These are phyloP conservation scores for Diaporthe nobilis DNA, from an alignment of 2,329 filamentous ascomycete genomes.

Conservation along the genomic window DNA sequence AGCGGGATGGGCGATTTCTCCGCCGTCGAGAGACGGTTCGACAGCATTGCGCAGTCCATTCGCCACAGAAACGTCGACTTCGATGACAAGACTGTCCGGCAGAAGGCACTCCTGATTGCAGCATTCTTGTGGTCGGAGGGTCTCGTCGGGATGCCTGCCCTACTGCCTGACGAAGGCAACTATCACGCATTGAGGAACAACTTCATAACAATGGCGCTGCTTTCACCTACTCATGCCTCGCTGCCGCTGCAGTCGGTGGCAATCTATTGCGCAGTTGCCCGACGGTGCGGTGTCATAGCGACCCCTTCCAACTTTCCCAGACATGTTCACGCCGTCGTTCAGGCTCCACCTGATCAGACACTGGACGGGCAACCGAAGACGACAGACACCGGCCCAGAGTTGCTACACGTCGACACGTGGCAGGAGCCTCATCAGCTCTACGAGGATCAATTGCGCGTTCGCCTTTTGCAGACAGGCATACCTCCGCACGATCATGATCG, in stretches of 20 bases:
- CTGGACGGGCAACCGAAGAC: constrained; percentile 47
- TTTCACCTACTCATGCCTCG: constrained; percentile 63
- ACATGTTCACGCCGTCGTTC: constrained; percentile 76
- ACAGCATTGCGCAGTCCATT: constrained; percentile 62
- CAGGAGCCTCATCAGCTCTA: constrained; percentile 37
- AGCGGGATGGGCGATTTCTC: constrained; percentile 57
- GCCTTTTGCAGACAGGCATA: constrained; percentile 23
- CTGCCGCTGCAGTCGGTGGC: constrained; percentile 74
- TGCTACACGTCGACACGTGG: constrained; percentile 71
- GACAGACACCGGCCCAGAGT: constrained; percentile 45
- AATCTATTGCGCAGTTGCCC: constrained; percentile 76
- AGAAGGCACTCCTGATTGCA: constrained; percentile 67
- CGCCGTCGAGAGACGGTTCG: constrained; percentile 50
- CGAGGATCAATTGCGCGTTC: constrained; percentile 15
- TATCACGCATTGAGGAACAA: constrained; percentile 76
- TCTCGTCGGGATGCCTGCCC: constrained; percentile 60
- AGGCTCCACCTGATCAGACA: constrained; percentile 46
- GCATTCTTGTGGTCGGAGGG: constrained; percentile 65
- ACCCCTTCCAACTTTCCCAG: constrained; percentile 75
- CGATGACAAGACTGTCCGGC: constrained; percentile 57
- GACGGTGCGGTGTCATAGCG: constrained; percentile 70
- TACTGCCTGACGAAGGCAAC: constrained; percentile 48
- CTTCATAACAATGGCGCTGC: constrained; percentile 73
- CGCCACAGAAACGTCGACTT: constrained; percentile 58
- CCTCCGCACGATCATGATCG: constrained; percentile 22